Evolutionary conservation across 495 filamentous ascomycete genomes (phyloP).

Genomic region (Penicillium herquei): DNA sequence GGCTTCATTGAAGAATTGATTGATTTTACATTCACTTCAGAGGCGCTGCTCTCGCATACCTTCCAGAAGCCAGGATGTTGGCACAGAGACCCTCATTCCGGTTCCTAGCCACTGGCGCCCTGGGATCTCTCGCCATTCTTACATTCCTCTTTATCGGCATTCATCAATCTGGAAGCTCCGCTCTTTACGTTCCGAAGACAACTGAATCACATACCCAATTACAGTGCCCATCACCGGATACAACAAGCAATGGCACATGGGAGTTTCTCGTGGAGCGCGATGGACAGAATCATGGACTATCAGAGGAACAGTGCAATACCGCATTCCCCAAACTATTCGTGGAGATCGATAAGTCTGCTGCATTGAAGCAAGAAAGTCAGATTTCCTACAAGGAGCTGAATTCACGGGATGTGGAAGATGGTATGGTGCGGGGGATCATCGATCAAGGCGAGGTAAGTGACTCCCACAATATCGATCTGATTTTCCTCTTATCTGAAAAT

Average conservation of each 20-base stretch:
- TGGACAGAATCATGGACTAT: conserved; percentile 39
- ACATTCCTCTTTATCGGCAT: conserved; percentile 31
- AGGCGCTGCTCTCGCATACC: not conserved
- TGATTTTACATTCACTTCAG: not conserved
- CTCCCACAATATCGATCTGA: not conserved
- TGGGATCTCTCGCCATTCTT: conserved; percentile 26
- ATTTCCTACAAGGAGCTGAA: conserved; percentile 38
- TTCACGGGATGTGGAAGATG: conserved; percentile 27
- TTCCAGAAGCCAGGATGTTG: conserved; percentile 11
- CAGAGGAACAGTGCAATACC: conserved; percentile 36
- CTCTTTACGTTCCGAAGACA: conserved; percentile 26
- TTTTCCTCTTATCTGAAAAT: not conserved
- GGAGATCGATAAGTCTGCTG: conserved; percentile 40
- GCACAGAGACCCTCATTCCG: conserved; percentile 31
- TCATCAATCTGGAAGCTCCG: conserved; percentile 14
- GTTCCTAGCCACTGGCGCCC: conserved; percentile 32
- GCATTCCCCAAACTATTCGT: conserved; percentile 48
- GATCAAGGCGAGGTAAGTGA: conserved; percentile 36
- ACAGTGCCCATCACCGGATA: conserved; percentile 1
- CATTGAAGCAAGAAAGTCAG: conserved; percentile 10
- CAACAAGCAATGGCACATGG: conserved; percentile 22
- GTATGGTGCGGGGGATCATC: conserved; percentile 42
- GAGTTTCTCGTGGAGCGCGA: conserved; percentile 34
- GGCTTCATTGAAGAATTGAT: too few species aligned
- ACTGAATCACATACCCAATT: not conserved